Base-by-base conservation (phyloP, 805 yeast species). In the Metschnikowia lunata region DNA sequence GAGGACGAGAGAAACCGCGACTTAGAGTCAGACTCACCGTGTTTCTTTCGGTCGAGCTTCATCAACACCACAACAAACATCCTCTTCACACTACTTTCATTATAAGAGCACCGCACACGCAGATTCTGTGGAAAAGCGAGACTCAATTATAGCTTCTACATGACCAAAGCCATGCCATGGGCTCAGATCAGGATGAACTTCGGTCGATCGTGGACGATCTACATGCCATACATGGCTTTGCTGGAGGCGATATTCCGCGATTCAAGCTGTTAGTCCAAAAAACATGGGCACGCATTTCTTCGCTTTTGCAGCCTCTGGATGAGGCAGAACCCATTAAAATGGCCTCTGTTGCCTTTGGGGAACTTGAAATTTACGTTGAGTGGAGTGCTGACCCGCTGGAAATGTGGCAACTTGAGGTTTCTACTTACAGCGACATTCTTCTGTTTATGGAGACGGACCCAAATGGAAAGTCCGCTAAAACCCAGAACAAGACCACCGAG, bases 201-300 rank as follows among this genome's bases (percentile, higher is more conserved):
- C 23, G 23, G 23, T 3, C 23, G 23, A 5, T 18, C 23, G 23
- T 18, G 23, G 23, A 18, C 23, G 23, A 18, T 18, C 45, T 49
- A n/a, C 52, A 43, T 26, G 12, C 26, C 8, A 36, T 49, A 14
- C 43, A 36, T 7, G 34, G 15, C 12, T 37, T 14, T 11, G 2
- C 30, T 2, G 34, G 26, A 11, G 30, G 8, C 13, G 13, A 35
- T 11, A 27, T 34, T 7, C 14, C 9, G 23, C 36, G 29, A 3
- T 46, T 46, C 27, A 41, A 42, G 12, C 30, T 11, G 32, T 28
- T 39, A 7, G 29, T 46, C 12, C 15, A 12, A 12, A 34, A 33
- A 15, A 11, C 40, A 11, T 42, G 45, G 40, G 11, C 40, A 11
- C 37, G 26, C 8, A 10, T 42, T 3, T 18, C 1, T 3, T 30